Conservation (phyloP, 768 basidiomycete genomes). For the Suillus bovinus region DNA sequence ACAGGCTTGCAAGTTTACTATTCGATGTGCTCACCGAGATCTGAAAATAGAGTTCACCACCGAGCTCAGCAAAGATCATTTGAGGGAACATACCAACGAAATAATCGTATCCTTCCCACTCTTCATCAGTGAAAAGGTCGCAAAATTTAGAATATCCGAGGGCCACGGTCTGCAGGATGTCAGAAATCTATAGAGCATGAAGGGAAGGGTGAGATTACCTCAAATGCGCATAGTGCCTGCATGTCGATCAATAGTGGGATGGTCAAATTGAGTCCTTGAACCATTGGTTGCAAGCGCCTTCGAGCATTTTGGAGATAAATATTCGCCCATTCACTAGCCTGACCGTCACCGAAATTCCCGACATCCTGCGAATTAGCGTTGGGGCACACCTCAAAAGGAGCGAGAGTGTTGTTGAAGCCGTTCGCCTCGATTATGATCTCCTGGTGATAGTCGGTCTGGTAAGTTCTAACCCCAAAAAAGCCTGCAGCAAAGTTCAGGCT, state of each 20-base stretch:
- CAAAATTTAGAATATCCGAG: conserved; percentile 52
- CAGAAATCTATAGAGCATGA: no score
- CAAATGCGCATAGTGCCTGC: conserved; percentile 42
- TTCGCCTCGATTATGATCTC: conserved; percentile 45
- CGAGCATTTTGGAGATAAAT: conserved; percentile 41
- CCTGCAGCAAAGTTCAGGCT: conserved; percentile 52
- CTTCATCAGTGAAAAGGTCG: conserved; percentile 49
- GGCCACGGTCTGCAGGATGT: conserved; percentile 41
- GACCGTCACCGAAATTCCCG: conserved; percentile 23
- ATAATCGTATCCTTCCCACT: conserved; percentile 54
- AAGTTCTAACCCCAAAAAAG: conserved; percentile 46
- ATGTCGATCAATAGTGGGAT: conserved; percentile 32
- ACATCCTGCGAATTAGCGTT: conserved; percentile 30
- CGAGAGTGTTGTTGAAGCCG: conserved; percentile 49
- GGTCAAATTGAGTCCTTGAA: conserved; percentile 35
- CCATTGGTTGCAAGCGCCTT: conserved; percentile 32
- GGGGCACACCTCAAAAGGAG: conserved; percentile 38
- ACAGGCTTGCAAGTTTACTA: conserved; percentile 18
- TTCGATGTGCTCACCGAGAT: conserved; percentile 1
- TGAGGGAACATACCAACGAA: conserved; percentile 26
- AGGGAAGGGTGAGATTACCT: conserved; percentile 24
- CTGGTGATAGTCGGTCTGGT: conserved; percentile 43
- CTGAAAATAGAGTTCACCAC: neutral
- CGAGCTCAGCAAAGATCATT: neutral
- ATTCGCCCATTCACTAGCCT: conserved; percentile 36